Evolutionary conservation across 2,329 filamentous ascomycete species (phyloP).

Genomic region (Salinomyces thailandicus): DNA sequence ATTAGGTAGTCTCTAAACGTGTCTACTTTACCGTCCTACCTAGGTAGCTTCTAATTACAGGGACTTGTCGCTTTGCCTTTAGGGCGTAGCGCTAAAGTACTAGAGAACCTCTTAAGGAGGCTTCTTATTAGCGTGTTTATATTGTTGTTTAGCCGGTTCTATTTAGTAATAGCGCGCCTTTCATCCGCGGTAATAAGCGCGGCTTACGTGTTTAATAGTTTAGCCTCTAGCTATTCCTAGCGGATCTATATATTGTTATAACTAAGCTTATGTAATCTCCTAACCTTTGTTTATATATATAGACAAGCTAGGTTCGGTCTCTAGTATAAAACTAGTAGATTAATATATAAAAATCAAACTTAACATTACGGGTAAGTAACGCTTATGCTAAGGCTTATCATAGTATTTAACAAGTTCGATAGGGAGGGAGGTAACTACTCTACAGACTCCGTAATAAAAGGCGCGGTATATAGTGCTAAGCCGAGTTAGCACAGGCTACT

Average conservation of each 20-base stretch:
- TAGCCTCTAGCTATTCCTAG: background rate
- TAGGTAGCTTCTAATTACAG: too few relatives aligned
- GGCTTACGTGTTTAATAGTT: background rate
- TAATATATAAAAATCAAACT: slow-evolving; percentile 6
- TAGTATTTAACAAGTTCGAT: slow-evolving; percentile 7
- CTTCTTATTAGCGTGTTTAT: background rate
- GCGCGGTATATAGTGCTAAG: too few relatives aligned
- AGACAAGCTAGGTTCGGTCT: background rate
- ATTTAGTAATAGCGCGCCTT: too few relatives aligned
- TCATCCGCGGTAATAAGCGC: too few relatives aligned
- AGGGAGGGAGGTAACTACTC: too few relatives aligned
- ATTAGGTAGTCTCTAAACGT: too few relatives aligned
- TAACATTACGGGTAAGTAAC: slow-evolving; percentile 8
- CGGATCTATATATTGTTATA: background rate
- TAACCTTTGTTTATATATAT: background rate
- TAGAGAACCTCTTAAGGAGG: too few relatives aligned
- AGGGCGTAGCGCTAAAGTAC: too few relatives aligned
- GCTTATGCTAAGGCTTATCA: slow-evolving; percentile 6
- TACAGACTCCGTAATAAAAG: too few relatives aligned
- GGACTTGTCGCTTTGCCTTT: too few relatives aligned
- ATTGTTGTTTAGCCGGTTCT: background rate
- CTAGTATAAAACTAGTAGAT: background rate
- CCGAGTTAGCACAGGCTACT: too few relatives aligned
- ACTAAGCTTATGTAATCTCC: background rate
- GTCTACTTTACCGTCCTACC: too few relatives aligned